These are phyloP conservation scores for Fonsecaea pedrosoi DNA, from an alignment of 2,329 filamentous ascomycete genomes.

Conservation along the genomic window DNA sequence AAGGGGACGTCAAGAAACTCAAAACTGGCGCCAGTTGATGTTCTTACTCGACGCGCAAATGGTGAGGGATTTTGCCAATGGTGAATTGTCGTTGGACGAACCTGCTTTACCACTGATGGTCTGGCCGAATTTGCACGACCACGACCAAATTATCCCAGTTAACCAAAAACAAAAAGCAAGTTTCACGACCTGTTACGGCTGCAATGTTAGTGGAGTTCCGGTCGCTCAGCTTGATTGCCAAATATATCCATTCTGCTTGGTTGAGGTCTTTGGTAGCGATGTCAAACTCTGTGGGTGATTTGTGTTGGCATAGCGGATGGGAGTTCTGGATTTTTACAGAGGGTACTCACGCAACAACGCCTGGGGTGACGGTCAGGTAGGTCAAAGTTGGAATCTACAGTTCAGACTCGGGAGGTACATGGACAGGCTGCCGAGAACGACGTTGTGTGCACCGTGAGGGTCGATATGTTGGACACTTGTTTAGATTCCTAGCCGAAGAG, in stretches of 20 bases:
- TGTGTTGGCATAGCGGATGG: constrained; percentile 2
- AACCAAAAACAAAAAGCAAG: background rate
- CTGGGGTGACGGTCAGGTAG: background rate
- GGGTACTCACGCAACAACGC: background rate
- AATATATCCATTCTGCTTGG: background rate
- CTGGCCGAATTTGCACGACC: background rate
- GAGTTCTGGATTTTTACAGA: background rate
- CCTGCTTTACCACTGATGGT: background rate
- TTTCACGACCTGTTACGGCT: background rate
- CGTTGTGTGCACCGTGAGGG: background rate
- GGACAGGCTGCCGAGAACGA: background rate
- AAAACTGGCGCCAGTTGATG: constrained; percentile 31
- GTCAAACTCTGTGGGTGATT: background rate
- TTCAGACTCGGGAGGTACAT: background rate
- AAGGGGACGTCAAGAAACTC: constrained; percentile 37
- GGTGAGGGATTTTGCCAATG: background rate
- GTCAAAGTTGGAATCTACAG: background rate
- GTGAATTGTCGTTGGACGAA: background rate
- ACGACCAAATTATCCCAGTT: background rate
- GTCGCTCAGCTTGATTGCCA: background rate
- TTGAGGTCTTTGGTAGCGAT: constrained; percentile 5
- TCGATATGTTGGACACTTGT: background rate
- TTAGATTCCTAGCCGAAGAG: background rate
- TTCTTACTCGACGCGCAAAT: background rate
- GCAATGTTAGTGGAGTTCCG: background rate